These are phyloP conservation scores for Dactylonectria estremocensis DNA, from an alignment of 2,329 filamentous ascomycete species.

Conservation along the genomic window DNA sequence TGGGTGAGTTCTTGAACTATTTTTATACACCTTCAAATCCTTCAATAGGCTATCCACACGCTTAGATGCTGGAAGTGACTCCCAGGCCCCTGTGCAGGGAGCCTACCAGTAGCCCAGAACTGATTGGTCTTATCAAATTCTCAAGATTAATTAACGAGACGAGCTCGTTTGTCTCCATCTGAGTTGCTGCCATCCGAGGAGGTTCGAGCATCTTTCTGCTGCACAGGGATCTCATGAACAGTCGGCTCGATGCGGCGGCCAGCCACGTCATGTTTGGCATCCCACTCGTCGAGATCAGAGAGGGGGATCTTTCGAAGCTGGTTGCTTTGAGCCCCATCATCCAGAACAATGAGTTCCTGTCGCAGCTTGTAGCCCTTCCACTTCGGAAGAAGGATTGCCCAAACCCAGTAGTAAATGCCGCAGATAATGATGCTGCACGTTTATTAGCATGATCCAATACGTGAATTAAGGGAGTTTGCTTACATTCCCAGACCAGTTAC, in stretches of 20 bases:
- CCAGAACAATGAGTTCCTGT: slow-evolving; percentile 17
- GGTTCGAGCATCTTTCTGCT: not conserved
- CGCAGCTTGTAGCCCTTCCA: slow-evolving; percentile 21
- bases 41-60: too few relatives aligned
- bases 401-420: slow-evolving; percentile 22
- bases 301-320: slow-evolving; percentile 17
- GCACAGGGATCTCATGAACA: not conserved
- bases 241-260: slow-evolving; percentile 5
- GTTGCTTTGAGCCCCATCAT: slow-evolving; percentile 18
- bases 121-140: not conserved
- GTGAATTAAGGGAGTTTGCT: not conserved
- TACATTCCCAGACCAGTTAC: slow-evolving; percentile 24
- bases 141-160: not conserved
- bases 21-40: too few relatives aligned
- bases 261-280: slow-evolving; percentile 20
- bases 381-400: slow-evolving; percentile 19
- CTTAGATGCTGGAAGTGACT: too few relatives aligned
- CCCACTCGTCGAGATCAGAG: slow-evolving; percentile 12
- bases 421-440: slow-evolving; percentile 7
- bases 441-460: not conserved
- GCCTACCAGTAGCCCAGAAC: not conserved
- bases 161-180: not conserved
- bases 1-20: too few relatives aligned
- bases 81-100: not conserved
- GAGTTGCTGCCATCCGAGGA: not conserved